phyloP scores from a whole-genome alignment of 2,329 filamentous ascomycete species.

The Neofusicoccum sp. region DNA sequence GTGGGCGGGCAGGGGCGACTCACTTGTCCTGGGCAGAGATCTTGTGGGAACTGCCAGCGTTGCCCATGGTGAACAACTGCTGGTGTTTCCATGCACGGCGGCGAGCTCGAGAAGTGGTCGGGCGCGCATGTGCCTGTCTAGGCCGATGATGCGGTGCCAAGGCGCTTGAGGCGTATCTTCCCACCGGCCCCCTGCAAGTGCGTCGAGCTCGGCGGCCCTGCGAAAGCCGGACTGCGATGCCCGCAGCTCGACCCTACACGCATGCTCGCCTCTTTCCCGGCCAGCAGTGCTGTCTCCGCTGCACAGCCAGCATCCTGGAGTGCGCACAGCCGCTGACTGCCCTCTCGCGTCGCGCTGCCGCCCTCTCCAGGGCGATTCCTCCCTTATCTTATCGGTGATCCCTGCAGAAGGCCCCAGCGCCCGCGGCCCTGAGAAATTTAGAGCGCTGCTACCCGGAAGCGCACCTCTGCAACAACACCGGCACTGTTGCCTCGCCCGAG shows the following conservation, averaged over 20 bases:
- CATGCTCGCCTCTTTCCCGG: no score
- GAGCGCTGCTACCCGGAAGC: no score
- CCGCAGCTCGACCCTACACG: not conserved
- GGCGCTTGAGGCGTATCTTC: conserved; percentile 2
- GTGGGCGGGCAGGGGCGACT: conserved; percentile 30
- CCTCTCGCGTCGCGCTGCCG: no score
- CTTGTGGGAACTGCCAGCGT: conserved; percentile 61
- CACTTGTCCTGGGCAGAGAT: conserved; percentile 85
- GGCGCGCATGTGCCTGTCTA: no score
- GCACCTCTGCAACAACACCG: no score
- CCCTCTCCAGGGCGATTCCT: no score
- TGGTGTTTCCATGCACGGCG: conserved; percentile 25
- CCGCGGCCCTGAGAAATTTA: no score
- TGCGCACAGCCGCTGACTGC: no score
- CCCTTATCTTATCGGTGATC: no score
- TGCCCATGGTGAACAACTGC: conserved; percentile 56
- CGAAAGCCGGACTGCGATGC: not conserved
- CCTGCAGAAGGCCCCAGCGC: no score
- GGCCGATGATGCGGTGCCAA: conserved; percentile 6
- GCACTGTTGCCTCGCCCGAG: not conserved
- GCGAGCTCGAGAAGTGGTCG: conserved; percentile 6
- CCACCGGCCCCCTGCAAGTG: not conserved
- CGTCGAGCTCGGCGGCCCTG: not conserved
- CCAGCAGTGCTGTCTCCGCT: no score
- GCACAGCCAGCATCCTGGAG: no score